Evolutionary conservation across 2,329 filamentous ascomycete genomes (phyloP).

Genomic region (Aurifilum marmelostoma): DNA sequence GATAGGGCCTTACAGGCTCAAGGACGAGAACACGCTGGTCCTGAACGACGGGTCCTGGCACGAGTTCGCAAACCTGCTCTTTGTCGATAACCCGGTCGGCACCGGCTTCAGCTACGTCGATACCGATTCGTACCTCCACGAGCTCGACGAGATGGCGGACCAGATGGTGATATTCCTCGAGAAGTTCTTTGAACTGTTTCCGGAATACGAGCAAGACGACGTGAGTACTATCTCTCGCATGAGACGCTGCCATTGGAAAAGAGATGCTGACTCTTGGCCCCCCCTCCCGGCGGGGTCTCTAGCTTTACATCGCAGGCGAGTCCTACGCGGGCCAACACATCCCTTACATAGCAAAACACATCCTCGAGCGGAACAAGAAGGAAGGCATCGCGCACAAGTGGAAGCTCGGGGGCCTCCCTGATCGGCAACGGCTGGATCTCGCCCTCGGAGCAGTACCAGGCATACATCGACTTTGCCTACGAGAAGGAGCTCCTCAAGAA

Average conservation of each 20-base stretch:
- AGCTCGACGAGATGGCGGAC: constrained; percentile 84
- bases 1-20: constrained; percentile 87
- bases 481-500: constrained; percentile 72
- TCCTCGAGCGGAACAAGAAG: constrained; percentile 83
- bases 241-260: background rate
- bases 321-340: constrained; percentile 98
- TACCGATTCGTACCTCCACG: constrained; percentile 82
- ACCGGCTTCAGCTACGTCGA: constrained; percentile 96
- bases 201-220: constrained; percentile 89
- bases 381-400: constrained; percentile 57
- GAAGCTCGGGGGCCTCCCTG: constrained; percentile 79
- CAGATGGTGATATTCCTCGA: constrained; percentile 90
- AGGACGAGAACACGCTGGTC: constrained; percentile 69
- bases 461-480: constrained; percentile 83
- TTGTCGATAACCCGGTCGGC: constrained; percentile 95
- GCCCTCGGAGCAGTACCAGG: constrained; percentile 83
- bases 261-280: background rate
- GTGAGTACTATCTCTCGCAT: constrained; percentile 57
- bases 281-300: constrained; percentile 10
- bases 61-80: constrained; percentile 95
- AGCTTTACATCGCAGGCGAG: constrained; percentile 95
- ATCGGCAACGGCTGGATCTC: constrained; percentile 99
- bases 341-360: constrained; percentile 91
- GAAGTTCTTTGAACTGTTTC: constrained; percentile 88
- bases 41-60: constrained; percentile 97